Base-by-base conservation (phyloP, 2,329 filamentous ascomycete genomes). In the Nemania sp. region DNA sequence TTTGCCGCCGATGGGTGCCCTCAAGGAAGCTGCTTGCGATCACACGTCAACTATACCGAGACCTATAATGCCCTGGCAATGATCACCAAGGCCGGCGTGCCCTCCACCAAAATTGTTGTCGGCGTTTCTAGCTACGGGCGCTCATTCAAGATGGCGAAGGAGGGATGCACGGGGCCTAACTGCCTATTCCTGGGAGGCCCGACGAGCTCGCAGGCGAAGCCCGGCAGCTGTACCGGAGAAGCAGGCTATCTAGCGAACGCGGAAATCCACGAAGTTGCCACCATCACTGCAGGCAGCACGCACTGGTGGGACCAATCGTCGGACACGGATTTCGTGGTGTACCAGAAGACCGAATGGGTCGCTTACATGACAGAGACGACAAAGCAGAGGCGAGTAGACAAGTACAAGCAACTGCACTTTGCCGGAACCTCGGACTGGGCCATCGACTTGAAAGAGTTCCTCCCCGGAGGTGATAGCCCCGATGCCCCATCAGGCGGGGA, bases 181-280 rank as follows among this genome's bases (percentile, higher is more conserved):
- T 70, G 66, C 39, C 45, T 54, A 7, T 70, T 57, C 43, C 57
- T 54, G 2, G 68, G 67, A 5, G 17, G 45, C 1, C 15, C 13
- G 18, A 37, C 50, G 18, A 25, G 48, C 0, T 68, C 67, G 2
- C 18, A 52, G n/a, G 68, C 67, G 5, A 39, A 34, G 15, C 43
- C 49, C 5, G 68, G 67, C 7, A 10, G 35, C 13, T 69, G 68
- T 46, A 69, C 68, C 2, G 49, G 46, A n/a, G 67, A 64, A 3
- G 46, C 18, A 12, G 68, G 68, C 5, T 69, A 64, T 43, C 60
- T 70, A 15, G 32, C 62, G n/a, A 62, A 68, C 43, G 63, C 63
- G 15, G 67, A 70, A 43, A 65, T 70, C 39, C 25, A 58, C 11
- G 58, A 62, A 9, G 66, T 68, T 56, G 47, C 62, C 20, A 7